Percentiles rank a stretch among this genome's conserved stretches.
phyloP scores from a whole-genome alignment of 1,284 basidiomycete species.

The Blastosporella zonata region DNA sequence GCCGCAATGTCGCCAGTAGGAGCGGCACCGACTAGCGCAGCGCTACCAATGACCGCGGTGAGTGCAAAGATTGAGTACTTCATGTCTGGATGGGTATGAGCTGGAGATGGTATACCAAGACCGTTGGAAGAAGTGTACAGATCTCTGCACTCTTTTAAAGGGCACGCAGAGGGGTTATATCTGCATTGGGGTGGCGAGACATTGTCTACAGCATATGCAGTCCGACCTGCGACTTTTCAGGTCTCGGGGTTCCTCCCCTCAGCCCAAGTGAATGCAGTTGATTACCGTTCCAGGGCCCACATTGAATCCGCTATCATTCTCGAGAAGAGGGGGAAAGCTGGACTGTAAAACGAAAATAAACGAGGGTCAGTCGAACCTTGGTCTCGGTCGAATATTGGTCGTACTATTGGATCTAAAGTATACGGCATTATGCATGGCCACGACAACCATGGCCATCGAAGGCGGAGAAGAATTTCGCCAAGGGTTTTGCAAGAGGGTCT shows the following conservation, averaged over 20 bases:
- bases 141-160: background rate
- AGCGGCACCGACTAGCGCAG: conserved; percentile 1
- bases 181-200: conserved; percentile 3
- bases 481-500: no score
- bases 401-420: no score
- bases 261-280: background rate
- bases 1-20: conserved; percentile 2
- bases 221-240: background rate
- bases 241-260: background rate
- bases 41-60: conserved; percentile 6
- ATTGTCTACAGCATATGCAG: background rate
- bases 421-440: no score
- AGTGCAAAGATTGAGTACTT: conserved; percentile 4
- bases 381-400: no score
- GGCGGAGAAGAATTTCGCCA: no score
- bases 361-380: no score
- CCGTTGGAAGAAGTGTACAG: background rate
- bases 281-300: background rate
- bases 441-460: no score
- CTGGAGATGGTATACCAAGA: background rate
- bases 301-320: background rate
- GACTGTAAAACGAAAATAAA: no score
- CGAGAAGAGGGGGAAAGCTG: background rate
- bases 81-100: no score
- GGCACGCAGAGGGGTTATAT: conserved; percentile 4